Conservation (phyloP, 2,329 filamentous ascomycete genomes). For the Macrophomina phaseolina region DNA sequence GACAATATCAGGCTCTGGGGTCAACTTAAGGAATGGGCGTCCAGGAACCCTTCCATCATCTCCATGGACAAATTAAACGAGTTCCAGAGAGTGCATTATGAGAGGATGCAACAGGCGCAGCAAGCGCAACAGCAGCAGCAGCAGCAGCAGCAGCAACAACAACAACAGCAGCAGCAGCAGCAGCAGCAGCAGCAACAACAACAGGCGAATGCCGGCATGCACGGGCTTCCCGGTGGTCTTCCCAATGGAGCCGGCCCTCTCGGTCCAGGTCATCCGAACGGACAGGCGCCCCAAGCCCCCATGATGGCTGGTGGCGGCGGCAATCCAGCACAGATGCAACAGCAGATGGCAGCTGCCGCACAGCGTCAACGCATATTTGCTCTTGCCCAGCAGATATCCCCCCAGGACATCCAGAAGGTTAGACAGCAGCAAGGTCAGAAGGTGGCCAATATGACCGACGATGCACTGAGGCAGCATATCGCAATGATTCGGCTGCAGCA, state of each 20-base stretch:
- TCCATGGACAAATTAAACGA: slow-evolving; percentile 42
- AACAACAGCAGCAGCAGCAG: slow-evolving; percentile 34
- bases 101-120: slow-evolving; percentile 43
- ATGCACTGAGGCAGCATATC: slow-evolving; percentile 45
- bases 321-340: slow-evolving; percentile 21
- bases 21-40: slow-evolving; percentile 60
- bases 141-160: slow-evolving; percentile 28
- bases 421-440: slow-evolving; percentile 32
- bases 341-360: slow-evolving; percentile 9
- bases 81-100: slow-evolving; percentile 52
- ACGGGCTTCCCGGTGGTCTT: slow-evolving; percentile 11
- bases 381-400: slow-evolving; percentile 21
- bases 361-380: slow-evolving; percentile 15
- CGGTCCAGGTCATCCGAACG: slow-evolving; percentile 30
- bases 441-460: slow-evolving; percentile 43
- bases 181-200: slow-evolving; percentile 29
- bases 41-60: slow-evolving; percentile 38
- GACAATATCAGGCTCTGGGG: slow-evolving; percentile 61
- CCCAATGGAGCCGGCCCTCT: slow-evolving; percentile 20
- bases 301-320: slow-evolving; percentile 42
- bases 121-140: slow-evolving; percentile 36
- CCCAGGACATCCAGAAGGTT: slow-evolving; percentile 29
- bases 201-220: slow-evolving; percentile 28
- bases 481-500: slow-evolving; percentile 42
- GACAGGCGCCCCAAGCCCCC: slow-evolving; percentile 46